Percentiles rank a stretch among this genome's conserved stretches.
Conservation (phyloP, 805 yeast species). For the Candida parachauliodes region DNA sequence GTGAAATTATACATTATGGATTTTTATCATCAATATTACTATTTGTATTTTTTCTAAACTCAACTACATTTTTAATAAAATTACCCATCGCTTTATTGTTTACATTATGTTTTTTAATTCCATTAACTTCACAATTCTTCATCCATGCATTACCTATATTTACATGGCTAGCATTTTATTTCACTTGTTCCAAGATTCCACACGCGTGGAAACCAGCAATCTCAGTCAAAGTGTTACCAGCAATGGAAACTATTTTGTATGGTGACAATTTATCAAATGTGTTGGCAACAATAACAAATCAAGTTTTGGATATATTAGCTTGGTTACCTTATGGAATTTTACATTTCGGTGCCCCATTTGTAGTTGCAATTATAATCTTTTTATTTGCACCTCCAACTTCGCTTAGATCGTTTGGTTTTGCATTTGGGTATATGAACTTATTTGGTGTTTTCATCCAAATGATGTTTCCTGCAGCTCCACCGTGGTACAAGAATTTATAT, state of each 20-base stretch:
- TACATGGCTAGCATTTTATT: constrained; percentile 82
- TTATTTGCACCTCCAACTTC: constrained; percentile 90
- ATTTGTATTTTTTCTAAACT: constrained; percentile 57
- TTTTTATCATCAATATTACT: constrained; percentile 49
- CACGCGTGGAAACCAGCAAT: constrained; percentile 80
- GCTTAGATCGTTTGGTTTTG: constrained; percentile 79
- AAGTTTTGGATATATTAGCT: constrained; percentile 75
- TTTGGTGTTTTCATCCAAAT: constrained; percentile 81
- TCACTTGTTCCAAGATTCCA: constrained; percentile 72
- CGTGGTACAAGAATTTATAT: constrained; percentile 87
- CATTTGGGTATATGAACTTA: constrained; percentile 93
- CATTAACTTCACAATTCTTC: constrained; percentile 80
- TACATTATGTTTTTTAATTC: constrained; percentile 52
- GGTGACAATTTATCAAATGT: constrained; percentile 88
- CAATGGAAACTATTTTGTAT: constrained; percentile 84
- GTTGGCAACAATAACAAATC: constrained; percentile 66
- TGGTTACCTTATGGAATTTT: constrained; percentile 94
- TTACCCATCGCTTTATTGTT: constrained; percentile 40
- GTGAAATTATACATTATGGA: constrained; percentile 53
- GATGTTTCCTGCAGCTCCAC: constrained; percentile 91
- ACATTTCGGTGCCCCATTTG: constrained; percentile 88
- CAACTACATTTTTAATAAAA: constrained; percentile 46
- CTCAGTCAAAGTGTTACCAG: constrained; percentile 82
- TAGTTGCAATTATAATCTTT: constrained; percentile 73
- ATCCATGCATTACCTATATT: constrained; percentile 78